phyloP scores from a whole-genome alignment of 306 rosid genomes.

The Notholithocarpus densiflorus region DNA sequence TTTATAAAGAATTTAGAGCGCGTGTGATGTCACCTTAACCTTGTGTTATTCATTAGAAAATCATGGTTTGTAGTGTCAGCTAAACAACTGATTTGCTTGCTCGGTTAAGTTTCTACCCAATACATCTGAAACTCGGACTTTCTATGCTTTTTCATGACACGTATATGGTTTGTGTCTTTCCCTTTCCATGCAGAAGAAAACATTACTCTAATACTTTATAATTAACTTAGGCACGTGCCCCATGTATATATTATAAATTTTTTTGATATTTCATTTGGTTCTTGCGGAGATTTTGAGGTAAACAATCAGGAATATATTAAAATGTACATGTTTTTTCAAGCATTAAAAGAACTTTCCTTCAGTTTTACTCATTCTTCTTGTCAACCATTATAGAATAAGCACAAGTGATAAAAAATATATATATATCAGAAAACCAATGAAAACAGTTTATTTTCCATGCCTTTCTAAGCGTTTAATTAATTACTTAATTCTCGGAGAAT shows the following conservation, averaged over 20 bases:
- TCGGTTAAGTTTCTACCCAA: constrained; percentile 68
- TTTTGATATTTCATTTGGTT: not conserved
- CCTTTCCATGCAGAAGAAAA: constrained; percentile 16
- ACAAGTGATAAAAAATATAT: not conserved
- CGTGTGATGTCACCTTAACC: constrained; percentile 45
- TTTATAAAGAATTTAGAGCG: constrained; percentile 21
- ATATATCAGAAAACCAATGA: not conserved
- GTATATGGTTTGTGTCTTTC: constrained; percentile 16
- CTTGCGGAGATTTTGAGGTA: not conserved
- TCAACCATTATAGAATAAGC: not conserved
- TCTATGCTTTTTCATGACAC: constrained; percentile 40
- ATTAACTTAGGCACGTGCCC: not conserved
- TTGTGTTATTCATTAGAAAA: constrained; percentile 24
- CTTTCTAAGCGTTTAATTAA: not conserved
- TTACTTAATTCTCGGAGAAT: not conserved
- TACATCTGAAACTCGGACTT: constrained; percentile 73
- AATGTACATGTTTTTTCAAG: not conserved
- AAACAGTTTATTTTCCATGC: not conserved
- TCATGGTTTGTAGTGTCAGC: constrained; percentile 38
- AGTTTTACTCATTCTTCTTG: not conserved
- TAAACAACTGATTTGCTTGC: constrained; percentile 76
- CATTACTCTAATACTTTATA: not conserved
- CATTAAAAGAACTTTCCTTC: not conserved
- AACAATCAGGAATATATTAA: not conserved
- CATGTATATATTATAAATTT: not conserved